Conservation (phyloP, 2,329 filamentous ascomycete genomes). For the Ascomycota sp. region DNA sequence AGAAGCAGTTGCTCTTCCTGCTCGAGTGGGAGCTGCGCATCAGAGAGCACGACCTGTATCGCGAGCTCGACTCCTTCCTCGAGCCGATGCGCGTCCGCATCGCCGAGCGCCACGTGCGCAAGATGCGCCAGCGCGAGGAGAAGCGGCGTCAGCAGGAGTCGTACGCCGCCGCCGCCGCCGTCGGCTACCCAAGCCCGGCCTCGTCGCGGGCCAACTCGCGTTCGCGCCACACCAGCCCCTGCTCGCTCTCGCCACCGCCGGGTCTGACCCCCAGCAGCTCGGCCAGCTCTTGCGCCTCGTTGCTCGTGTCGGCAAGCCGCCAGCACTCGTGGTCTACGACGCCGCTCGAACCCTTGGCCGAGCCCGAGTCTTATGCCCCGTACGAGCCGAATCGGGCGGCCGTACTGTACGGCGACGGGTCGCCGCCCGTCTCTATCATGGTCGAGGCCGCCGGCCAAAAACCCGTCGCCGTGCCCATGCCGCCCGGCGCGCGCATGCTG, state of each 20-base stretch:
- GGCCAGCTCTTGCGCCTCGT: slow-evolving; percentile 27
- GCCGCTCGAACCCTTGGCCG: slow-evolving; percentile 23
- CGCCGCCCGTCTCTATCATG: too few relatives aligned
- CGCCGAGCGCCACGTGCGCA: slow-evolving; percentile 27
- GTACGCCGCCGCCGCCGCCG: slow-evolving; percentile 13
- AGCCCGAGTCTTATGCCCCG: too few relatives aligned
- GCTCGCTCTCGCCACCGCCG: slow-evolving; percentile 21
- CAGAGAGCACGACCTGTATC: slow-evolving; percentile 65
- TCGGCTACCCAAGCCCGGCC: slow-evolving; percentile 24
- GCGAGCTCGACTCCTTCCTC: slow-evolving; percentile 73
- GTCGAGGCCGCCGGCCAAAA: not conserved
- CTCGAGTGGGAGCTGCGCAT: slow-evolving; percentile 89
- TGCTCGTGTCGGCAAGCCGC: slow-evolving; percentile 24
- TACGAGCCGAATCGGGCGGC: too few relatives aligned
- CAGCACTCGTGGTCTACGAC: slow-evolving; percentile 31
- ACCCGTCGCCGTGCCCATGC: slow-evolving; percentile 6
- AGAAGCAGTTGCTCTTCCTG: slow-evolving; percentile 90
- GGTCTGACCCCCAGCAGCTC: slow-evolving; percentile 29
- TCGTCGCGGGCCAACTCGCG: slow-evolving; percentile 22
- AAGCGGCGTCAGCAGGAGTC: slow-evolving; percentile 19
- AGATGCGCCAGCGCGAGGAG: slow-evolving; percentile 27
- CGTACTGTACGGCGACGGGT: too few relatives aligned
- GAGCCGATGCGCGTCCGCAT: slow-evolving; percentile 54
- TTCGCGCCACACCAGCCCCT: slow-evolving; percentile 18
- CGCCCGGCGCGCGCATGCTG: slow-evolving; percentile 16